phyloP scores from a whole-genome alignment of 306 rosid species.

The Urtica urens region DNA sequence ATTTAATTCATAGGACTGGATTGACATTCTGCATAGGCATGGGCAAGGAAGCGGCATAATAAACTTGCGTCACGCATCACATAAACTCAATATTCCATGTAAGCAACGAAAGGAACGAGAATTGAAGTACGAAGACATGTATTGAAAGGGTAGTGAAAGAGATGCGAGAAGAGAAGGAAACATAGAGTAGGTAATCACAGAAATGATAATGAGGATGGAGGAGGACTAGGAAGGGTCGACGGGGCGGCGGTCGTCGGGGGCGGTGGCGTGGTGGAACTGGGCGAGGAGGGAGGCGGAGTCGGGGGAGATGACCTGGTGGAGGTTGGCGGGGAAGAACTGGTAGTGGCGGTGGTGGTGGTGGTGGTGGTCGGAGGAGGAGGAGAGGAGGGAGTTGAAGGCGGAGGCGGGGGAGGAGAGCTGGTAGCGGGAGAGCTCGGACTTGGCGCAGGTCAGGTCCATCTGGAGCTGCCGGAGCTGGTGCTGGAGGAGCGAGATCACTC shows the following conservation, averaged over 20 bases:
- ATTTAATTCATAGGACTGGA: too few relatives aligned
- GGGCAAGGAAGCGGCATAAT: too few relatives aligned
- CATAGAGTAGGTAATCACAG: too few relatives aligned
- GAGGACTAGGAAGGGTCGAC: constrained; percentile 69
- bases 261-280: constrained; percentile 53
- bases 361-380: constrained; percentile 18
- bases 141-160: too few relatives aligned
- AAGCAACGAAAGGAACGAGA: too few relatives aligned
- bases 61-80: too few relatives aligned
- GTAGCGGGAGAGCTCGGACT: constrained; percentile 76
- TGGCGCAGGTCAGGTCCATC: constrained; percentile 79
- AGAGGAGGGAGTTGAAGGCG: constrained; percentile 11
- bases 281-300: constrained; percentile 52
- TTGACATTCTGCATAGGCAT: too few relatives aligned
- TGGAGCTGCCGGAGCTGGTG: constrained; percentile 96
- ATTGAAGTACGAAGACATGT: background rate
- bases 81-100: too few relatives aligned
- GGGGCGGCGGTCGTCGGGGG: constrained; percentile 56
- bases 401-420: constrained; percentile 40
- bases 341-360: constrained; percentile 36
- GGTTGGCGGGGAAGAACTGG: constrained; percentile 58
- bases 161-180: too few relatives aligned
- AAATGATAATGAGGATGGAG: constrained; percentile 2
- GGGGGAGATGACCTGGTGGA: constrained; percentile 48
- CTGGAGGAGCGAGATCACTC: constrained; percentile 87